Conservation (phyloP, 2,329 filamentous ascomycete genomes). For the Colletotrichum musae region DNA sequence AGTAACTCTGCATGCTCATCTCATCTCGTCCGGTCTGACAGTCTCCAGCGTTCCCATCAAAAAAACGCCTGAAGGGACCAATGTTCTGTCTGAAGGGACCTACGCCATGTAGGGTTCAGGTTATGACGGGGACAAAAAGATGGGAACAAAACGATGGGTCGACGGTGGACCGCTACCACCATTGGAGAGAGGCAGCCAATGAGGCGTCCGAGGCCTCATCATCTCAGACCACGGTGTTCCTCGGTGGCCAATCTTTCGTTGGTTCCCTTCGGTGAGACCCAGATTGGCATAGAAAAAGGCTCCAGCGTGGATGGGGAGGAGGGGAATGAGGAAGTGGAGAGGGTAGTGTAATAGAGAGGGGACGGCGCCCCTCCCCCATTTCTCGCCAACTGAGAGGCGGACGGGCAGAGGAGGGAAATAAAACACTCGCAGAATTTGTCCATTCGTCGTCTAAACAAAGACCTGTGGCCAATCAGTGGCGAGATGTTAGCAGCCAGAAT, state of each 20-base stretch:
- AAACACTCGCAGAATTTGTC: constrained; percentile 2
- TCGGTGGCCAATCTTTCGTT: constrained; percentile 20
- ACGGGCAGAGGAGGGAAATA: no score
- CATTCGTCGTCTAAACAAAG: constrained; percentile 13
- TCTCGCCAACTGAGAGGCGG: no score
- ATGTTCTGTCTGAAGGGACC: neutral
- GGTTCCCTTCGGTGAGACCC: constrained; percentile 17
- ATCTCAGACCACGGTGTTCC: constrained; percentile 16
- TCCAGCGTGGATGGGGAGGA: no score
- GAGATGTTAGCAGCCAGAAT: constrained; percentile 15
- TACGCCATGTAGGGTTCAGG: constrained; percentile 10
- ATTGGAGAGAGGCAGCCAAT: constrained; percentile 12
- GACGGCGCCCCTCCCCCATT: no score
- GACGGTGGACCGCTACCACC: no score
- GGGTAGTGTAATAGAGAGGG: no score
- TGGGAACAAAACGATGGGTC: constrained; percentile 18
- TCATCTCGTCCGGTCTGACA: neutral
- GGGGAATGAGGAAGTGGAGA: no score
- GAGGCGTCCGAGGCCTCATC: neutral
- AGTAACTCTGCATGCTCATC: no score
- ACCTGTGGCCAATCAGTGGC: constrained; percentile 16
- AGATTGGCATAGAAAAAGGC: neutral
- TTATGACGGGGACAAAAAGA: constrained; percentile 18
- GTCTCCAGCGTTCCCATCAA: neutral
- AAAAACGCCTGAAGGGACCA: neutral